Conservation (phyloP, 345 rosid genomes). For the Salix exigua region DNA sequence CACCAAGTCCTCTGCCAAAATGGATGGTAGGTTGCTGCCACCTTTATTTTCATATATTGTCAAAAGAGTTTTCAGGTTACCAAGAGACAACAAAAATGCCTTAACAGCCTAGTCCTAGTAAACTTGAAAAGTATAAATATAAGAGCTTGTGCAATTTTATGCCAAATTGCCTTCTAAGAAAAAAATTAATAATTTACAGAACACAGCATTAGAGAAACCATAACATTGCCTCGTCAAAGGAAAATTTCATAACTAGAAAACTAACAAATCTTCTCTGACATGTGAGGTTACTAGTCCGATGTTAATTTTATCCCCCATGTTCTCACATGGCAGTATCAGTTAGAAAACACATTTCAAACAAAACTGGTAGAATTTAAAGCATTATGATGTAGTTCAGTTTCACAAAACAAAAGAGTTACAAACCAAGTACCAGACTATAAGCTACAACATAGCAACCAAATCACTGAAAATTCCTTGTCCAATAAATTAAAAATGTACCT, state of each 20-base stretch:
- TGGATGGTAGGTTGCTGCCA: background rate
- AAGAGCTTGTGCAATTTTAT: too few species aligned
- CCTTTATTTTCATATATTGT: background rate
- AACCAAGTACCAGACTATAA: background rate
- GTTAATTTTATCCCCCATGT: background rate
- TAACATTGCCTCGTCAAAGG: too few species aligned
- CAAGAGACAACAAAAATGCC: background rate
- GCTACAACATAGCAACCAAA: background rate
- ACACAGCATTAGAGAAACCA: too few species aligned
- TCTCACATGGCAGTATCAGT: background rate
- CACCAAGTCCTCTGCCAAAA: background rate
- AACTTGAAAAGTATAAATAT: too few species aligned
- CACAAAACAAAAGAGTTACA: background rate
- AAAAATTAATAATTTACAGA: too few species aligned
- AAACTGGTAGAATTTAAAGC: background rate
- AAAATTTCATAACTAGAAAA: too few species aligned
- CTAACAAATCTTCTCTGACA: too few species aligned
- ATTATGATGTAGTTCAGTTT: background rate
- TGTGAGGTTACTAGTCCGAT: too few species aligned
- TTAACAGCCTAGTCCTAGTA: background rate
- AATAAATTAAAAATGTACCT: conserved; percentile 44
- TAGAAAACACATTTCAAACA: background rate
- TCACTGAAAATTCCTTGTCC: background rate
- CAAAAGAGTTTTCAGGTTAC: background rate
- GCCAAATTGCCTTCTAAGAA: background rate